A percentile compares a stretch with the other conserved stretches of the same genome.
Conservation (phyloP, 1,139 yeast species). For the Protomyces arabidopsidicola region DNA sequence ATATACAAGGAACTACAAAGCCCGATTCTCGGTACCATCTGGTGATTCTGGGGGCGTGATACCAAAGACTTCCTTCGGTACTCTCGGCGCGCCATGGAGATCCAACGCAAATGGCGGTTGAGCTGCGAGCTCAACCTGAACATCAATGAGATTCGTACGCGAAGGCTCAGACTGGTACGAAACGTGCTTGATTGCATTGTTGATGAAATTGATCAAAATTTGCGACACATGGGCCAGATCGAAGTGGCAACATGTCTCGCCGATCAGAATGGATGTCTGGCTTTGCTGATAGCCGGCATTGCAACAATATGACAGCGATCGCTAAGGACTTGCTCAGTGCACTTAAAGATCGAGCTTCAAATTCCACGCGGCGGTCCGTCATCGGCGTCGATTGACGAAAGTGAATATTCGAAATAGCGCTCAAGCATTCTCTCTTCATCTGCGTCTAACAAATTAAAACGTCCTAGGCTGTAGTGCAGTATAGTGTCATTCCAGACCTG, state of each 20-base stretch:
- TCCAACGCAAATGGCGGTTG: not conserved
- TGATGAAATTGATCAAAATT: constrained; percentile 17
- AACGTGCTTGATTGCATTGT: constrained; percentile 10
- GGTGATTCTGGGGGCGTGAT: not conserved
- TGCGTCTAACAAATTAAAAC: not conserved
- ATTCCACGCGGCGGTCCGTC: not conserved
- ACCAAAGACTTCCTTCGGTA: too few species aligned
- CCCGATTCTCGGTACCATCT: not conserved
- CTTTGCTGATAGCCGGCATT: not conserved
- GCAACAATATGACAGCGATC: not conserved
- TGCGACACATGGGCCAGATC: constrained; percentile 19
- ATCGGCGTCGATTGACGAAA: not conserved
- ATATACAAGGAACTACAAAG: not conserved
- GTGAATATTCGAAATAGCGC: not conserved
- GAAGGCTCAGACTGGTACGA: not conserved
- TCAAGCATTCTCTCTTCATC: not conserved
- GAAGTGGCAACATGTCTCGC: not conserved
- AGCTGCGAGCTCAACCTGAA: not conserved
- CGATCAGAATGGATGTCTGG: not conserved
- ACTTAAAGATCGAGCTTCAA: not conserved
- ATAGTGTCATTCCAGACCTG: not conserved
- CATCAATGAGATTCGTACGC: not conserved
- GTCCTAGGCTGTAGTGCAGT: not conserved
- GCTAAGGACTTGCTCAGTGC: not conserved
- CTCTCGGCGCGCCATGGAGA: not conserved